Conservation (phyloP, 2,329 filamentous ascomycete genomes). For the Calonectria multiphialidica region DNA sequence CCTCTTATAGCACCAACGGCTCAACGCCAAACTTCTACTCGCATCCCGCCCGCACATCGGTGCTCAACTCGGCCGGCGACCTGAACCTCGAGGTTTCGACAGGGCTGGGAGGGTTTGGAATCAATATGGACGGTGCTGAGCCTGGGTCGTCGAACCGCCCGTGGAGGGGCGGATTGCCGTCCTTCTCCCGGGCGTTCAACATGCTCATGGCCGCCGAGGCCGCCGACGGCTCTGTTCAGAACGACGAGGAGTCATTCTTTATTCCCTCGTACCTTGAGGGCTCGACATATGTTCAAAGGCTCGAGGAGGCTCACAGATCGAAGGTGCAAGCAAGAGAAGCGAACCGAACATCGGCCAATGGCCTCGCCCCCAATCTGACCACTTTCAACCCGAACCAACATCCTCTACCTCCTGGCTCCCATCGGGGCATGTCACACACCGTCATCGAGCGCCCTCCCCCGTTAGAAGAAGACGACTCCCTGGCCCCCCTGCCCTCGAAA, state of each 20-base stretch:
- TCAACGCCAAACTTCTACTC: conserved; percentile 40
- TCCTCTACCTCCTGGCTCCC: conserved; percentile 59
- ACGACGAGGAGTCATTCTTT: conserved; percentile 70
- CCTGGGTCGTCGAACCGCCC: conserved; percentile 42
- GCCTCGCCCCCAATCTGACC: conserved; percentile 57
- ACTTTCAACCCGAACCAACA: conserved; percentile 53
- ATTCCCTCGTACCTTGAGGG: conserved; percentile 85
- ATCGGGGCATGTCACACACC: conserved; percentile 86
- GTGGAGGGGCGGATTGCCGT: conserved; percentile 52
- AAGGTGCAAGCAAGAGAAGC: conserved; percentile 67
- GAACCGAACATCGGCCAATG: conserved; percentile 35
- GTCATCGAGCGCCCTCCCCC: conserved; percentile 81
- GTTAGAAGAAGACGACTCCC: conserved; percentile 67
- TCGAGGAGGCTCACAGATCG: conserved; percentile 77
- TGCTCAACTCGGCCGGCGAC: conserved; percentile 63
- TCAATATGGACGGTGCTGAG: conserved; percentile 50
- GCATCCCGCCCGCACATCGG: conserved; percentile 50
- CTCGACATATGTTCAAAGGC: conserved; percentile 81
- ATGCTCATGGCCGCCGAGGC: conserved; percentile 55
- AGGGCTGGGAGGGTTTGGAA: conserved; percentile 15
- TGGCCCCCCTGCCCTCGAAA: conserved; percentile 80
- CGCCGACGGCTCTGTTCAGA: conserved; percentile 40
- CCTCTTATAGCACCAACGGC: conserved; percentile 25
- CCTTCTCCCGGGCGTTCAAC: conserved; percentile 67
- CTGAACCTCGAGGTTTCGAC: conserved; percentile 35